A percentile compares a stretch with the other conserved stretches of the same genome.
Conservation (phyloP, 2,329 filamentous ascomycete genomes). For the Apiospora kogelbergensis region DNA sequence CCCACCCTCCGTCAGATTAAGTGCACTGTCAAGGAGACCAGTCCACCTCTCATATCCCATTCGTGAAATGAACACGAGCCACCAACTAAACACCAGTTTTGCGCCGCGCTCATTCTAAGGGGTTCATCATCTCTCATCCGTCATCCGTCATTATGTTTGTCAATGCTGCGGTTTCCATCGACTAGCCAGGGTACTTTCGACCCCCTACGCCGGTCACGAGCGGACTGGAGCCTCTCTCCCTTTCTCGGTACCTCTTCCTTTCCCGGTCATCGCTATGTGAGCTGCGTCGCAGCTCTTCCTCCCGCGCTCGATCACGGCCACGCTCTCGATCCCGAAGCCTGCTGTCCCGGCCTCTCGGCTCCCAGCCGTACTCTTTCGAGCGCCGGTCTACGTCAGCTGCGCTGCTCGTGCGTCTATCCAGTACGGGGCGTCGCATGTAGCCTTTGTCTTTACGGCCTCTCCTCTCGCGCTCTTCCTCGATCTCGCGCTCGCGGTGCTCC, state of each 20-base stretch:
- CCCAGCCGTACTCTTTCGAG: conserved; percentile 25
- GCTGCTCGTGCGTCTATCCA: conserved; percentile 30
- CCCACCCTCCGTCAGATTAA: background rate
- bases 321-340: conserved; percentile 20
- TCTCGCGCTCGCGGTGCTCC: conserved; percentile 13
- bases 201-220: conserved; percentile 25
- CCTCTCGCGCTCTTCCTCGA: conserved; percentile 25
- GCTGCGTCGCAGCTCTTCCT: conserved; percentile 30
- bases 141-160: background rate
- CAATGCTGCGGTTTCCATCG: background rate
- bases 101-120: background rate
- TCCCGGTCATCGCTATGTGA: conserved; percentile 29
- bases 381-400: conserved; percentile 29
- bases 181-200: conserved; percentile 25
- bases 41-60: background rate
- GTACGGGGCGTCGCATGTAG: conserved; percentile 24
- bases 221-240: conserved; percentile 20
- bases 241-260: conserved; percentile 20
- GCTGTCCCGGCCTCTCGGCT: conserved; percentile 18
- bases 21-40: background rate
- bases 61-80: background rate
- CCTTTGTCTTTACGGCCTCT: conserved; percentile 24
- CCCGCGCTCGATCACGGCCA: conserved; percentile 30
- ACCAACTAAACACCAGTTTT: background rate
- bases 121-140: background rate